These are phyloP conservation scores for Torrubiella hemipterigena DNA, from an alignment of 2,329 filamentous ascomycete species.

Conservation along the genomic window DNA sequence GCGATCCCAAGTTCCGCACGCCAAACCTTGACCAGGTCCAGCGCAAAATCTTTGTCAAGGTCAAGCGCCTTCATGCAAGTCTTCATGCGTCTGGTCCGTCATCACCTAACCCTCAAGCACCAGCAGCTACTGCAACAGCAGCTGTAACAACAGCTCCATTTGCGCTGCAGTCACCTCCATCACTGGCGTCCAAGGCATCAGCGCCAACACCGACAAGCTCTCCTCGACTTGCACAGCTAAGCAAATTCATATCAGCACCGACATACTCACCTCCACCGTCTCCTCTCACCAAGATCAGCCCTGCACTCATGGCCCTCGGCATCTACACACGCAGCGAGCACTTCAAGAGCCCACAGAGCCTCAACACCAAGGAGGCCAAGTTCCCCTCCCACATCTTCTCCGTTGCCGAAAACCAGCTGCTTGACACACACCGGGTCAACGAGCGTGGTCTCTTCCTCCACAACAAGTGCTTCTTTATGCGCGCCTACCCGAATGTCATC, in stretches of 20 bases:
- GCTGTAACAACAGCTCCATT: slow-evolving; percentile 5
- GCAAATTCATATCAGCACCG: slow-evolving; percentile 1
- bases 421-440: slow-evolving; percentile 43
- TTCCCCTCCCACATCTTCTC: slow-evolving; percentile 68
- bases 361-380: too few relatives aligned
- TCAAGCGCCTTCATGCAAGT: too few relatives aligned
- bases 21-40: slow-evolving; percentile 61
- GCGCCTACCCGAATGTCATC: slow-evolving; percentile 73
- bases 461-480: slow-evolving; percentile 80
- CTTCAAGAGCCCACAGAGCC: slow-evolving; percentile 54
- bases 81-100: too few relatives aligned
- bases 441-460: slow-evolving; percentile 71
- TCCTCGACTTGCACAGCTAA: slow-evolving; percentile 1
- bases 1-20: slow-evolving; percentile 42
- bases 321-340: slow-evolving; percentile 81
- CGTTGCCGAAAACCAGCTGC: slow-evolving; percentile 70
- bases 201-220: not conserved
- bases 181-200: slow-evolving; percentile 9
- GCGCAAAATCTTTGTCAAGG: slow-evolving; percentile 75
- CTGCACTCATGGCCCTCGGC: slow-evolving; percentile 60
- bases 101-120: too few relatives aligned
- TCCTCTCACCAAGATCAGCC: slow-evolving; percentile 50
- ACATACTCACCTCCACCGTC: not conserved
- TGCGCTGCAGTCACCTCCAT: slow-evolving; percentile 13
- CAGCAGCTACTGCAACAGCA: slow-evolving; percentile 10